These are phyloP conservation scores for Talaromyces wortmannii DNA, from an alignment of 495 filamentous ascomycete genomes.

Conservation along the genomic window DNA sequence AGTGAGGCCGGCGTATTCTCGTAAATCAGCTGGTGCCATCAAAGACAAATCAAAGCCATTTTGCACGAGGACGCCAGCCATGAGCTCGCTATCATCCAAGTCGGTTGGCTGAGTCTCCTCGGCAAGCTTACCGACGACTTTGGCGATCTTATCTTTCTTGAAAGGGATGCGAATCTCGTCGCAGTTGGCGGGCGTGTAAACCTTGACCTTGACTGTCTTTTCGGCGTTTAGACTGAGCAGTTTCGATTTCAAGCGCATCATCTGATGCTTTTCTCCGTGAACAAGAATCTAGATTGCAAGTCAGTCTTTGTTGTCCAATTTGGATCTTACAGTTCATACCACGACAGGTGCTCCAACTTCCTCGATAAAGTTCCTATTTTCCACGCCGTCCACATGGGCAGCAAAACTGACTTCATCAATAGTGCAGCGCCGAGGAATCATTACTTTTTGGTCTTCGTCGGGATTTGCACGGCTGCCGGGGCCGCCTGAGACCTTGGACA, in stretches of 20 bases:
- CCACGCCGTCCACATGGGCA: slow-evolving; percentile 92
- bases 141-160: slow-evolving; percentile 90
- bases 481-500: slow-evolving; percentile 59
- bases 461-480: slow-evolving; percentile 47
- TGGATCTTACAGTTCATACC: slow-evolving; percentile 43
- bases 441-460: slow-evolving; percentile 66
- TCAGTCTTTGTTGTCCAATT: slow-evolving; percentile 7
- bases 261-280: slow-evolving; percentile 94
- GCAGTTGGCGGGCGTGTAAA: slow-evolving; percentile 88
- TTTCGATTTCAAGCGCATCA: slow-evolving; percentile 94
- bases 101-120: slow-evolving; percentile 60
- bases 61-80: slow-evolving; percentile 88
- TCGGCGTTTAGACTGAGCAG: slow-evolving; percentile 82
- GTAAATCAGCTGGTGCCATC: slow-evolving; percentile 92
- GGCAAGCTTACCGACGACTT: slow-evolving; percentile 92
- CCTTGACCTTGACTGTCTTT: slow-evolving; percentile 74
- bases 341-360: slow-evolving; percentile 87
- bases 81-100: slow-evolving; percentile 45
- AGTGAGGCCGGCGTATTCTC: slow-evolving; percentile 90
- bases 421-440: slow-evolving; percentile 88
- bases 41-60: slow-evolving; percentile 94
- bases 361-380: slow-evolving; percentile 93
- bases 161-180: slow-evolving; percentile 95
- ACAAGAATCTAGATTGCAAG: slow-evolving; percentile 66
- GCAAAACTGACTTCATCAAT: slow-evolving; percentile 92